Conservation (phyloP, 2,329 filamentous ascomycete species). For the Proliferodiscus dingleyae region DNA sequence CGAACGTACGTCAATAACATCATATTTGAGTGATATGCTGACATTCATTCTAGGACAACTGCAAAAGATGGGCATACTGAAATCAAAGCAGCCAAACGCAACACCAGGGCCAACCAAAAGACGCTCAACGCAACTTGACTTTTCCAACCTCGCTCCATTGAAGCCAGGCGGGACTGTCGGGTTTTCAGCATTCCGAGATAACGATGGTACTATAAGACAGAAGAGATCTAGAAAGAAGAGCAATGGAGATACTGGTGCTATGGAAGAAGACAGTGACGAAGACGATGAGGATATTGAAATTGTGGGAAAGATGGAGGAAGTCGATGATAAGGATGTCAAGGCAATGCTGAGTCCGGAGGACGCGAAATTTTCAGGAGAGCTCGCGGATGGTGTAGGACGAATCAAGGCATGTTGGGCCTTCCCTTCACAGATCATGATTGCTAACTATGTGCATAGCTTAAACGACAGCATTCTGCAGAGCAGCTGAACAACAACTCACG, state of each 20-base stretch:
- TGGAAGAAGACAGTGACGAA: slow-evolving; percentile 68
- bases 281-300: slow-evolving; percentile 67
- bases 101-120: slow-evolving; percentile 64
- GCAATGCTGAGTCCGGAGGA: slow-evolving; percentile 65
- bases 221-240: slow-evolving; percentile 58
- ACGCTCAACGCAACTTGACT: slow-evolving; percentile 77
- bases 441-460: slow-evolving; percentile 55
- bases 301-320: slow-evolving; percentile 60
- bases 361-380: slow-evolving; percentile 64
- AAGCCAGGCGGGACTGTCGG: slow-evolving; percentile 85
- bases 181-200: slow-evolving; percentile 82
- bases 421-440: not conserved
- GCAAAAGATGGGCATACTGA: slow-evolving; percentile 89
- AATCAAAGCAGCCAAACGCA: slow-evolving; percentile 60
- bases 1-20: slow-evolving; percentile 64
- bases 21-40: slow-evolving; percentile 9
- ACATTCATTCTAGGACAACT: slow-evolving; percentile 65
- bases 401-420: slow-evolving; percentile 59
- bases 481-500: slow-evolving; percentile 47
- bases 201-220: slow-evolving; percentile 51
- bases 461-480: slow-evolving; percentile 73
- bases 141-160: slow-evolving; percentile 76
- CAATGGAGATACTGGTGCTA: slow-evolving; percentile 54
- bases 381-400: slow-evolving; percentile 75
- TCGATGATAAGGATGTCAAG: slow-evolving; percentile 57